Evolutionary conservation across 31 red algal species (phyloP), one percentile per base, ranked within the genome.

Genomic region (Odonthalia washingtoniensis): DNA sequence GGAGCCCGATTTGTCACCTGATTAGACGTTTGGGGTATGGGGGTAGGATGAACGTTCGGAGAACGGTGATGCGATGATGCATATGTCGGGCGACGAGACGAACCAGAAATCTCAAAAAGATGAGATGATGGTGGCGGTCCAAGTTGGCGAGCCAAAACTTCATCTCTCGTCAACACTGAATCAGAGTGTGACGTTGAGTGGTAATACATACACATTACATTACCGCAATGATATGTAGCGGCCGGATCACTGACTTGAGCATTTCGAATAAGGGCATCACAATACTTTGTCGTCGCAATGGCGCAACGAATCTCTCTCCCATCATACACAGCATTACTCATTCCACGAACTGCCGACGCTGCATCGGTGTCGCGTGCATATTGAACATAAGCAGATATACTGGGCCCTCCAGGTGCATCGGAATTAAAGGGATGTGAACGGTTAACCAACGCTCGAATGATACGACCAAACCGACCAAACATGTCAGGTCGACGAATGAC

Each of bases 251-350:
- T 52, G 61, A 72, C 41, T 12, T 28, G 72, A 38, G 78, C 88
- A 72, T 86, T 81, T 33, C 78, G 84, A 12, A 94, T 81, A 70
- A 99, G 92, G 9, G 87, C 67, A 72, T 99, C 94, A 77, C 94
- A 99, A 61, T 99, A 99, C 65, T 95, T 95, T 1, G 94, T 95
- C 26, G 91, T 96, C 0, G 93, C 97, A 17, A 94, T 89, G 46
- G 90, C 81, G 63, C 81, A 86, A 17, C 87, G 90, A 44, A 99
- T 85, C 60, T 96, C 94, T 17, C 83, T 83, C 37, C 93, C 97
- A 61, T 99, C 85, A 40, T 91, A 91, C 12, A 95, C 86, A 80
- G 88, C 82, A 36, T 94, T 94, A 74, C 94, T 94, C 78, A 96
- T 80, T 0, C 66, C 65, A 28, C 92, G 77, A 9, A 94, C 91